Conservation (phyloP, 768 basidiomycete species). For the Infundibulicybe gibba region DNA sequence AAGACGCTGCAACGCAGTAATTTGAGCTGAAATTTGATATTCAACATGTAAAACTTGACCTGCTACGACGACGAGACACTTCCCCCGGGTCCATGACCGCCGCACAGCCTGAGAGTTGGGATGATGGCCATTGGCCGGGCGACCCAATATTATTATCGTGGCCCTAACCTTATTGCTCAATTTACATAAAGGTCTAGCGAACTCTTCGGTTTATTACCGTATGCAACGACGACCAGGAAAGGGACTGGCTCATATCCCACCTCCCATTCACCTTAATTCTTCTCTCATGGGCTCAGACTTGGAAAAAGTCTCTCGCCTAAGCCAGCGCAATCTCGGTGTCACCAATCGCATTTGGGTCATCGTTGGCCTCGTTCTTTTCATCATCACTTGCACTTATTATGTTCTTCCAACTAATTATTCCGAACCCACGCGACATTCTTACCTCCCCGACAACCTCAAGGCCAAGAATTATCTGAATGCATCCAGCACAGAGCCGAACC, state of each 20-base stretch:
- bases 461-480: constrained; percentile 83
- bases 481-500: constrained; percentile 52
- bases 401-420: constrained; percentile 38
- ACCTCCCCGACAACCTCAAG: constrained; percentile 47
- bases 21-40: neutral
- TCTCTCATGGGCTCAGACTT: constrained; percentile 44
- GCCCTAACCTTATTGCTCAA: neutral
- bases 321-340: constrained; percentile 57
- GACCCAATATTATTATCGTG: neutral
- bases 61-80: too few relatives aligned
- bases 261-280: constrained; percentile 29
- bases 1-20: too few relatives aligned
- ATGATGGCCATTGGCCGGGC: too few relatives aligned
- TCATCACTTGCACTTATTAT: constrained; percentile 56
- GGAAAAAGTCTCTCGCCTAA: constrained; percentile 51
- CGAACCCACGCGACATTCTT: constrained; percentile 17
- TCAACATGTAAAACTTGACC: too few relatives aligned
- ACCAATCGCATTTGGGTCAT: constrained; percentile 71
- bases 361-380: constrained; percentile 45
- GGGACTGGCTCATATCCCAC: constrained; percentile 54
- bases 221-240: constrained; percentile 61
- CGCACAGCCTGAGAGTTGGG: too few relatives aligned
- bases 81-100: too few relatives aligned
- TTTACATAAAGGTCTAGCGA: too few relatives aligned
- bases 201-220: constrained; percentile 14